phyloP scores from a whole-genome alignment of 2,329 filamentous ascomycete species.

The Neurospora sp. region DNA sequence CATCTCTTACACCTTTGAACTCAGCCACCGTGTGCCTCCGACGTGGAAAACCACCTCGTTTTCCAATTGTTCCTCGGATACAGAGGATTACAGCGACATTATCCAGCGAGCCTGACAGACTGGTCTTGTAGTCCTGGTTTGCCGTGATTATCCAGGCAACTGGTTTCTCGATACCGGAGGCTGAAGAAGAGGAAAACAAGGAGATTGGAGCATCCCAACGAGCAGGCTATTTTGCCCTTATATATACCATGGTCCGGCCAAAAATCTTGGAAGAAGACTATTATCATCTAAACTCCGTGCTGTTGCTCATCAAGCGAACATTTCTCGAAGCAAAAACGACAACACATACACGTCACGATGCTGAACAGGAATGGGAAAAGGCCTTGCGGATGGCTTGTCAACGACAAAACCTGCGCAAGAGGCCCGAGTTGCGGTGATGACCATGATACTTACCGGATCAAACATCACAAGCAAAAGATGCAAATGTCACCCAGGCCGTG shows the following conservation, averaged over 20 bases:
- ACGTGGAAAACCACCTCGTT: not conserved
- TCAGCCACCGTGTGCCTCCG: not conserved
- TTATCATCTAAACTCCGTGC: not conserved
- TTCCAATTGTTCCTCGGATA: not conserved
- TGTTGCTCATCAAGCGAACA: not conserved
- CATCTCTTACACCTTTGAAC: not conserved
- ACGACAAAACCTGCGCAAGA: not conserved
- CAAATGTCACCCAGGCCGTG: not conserved
- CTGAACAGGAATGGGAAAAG: not conserved
- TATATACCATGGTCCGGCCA: not conserved
- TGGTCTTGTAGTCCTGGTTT: not conserved
- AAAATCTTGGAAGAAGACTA: not conserved
- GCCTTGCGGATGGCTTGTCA: slow-evolving; percentile 4
- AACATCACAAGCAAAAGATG: not conserved
- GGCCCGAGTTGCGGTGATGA: not conserved
- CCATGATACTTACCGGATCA: not conserved
- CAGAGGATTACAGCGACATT: not conserved
- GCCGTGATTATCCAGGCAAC: not conserved
- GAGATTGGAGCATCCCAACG: not conserved
- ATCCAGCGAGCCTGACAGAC: not conserved
- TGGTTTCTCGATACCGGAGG: not conserved
- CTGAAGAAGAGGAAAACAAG: not conserved
- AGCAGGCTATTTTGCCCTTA: not conserved
- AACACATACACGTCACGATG: not conserved
- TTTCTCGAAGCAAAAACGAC: not conserved